Evolutionary conservation across 495 filamentous ascomycete genomes (phyloP).

Genomic region (Neurospora tetrasperma): DNA sequence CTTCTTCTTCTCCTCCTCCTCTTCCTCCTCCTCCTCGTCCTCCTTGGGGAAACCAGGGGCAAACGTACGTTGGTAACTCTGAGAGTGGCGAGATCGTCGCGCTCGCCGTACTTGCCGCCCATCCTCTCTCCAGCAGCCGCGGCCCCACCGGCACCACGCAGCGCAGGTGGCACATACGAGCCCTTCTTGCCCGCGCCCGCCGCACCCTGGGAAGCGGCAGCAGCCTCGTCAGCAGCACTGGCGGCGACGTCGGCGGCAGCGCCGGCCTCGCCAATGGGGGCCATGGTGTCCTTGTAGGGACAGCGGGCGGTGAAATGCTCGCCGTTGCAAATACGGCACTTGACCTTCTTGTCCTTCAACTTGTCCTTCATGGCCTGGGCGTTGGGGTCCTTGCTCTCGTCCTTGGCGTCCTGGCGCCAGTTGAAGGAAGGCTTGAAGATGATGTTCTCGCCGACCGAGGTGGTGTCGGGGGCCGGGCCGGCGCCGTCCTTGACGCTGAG

Average conservation of each 20-base stretch:
- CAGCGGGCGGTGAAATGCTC: constrained; percentile 97
- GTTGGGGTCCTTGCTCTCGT: constrained; percentile 67
- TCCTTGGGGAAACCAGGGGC: not conserved
- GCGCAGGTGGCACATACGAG: constrained; percentile 85
- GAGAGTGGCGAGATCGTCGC: constrained; percentile 92
- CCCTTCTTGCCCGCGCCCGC: constrained; percentile 57
- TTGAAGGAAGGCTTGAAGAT: constrained; percentile 81
- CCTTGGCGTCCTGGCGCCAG: constrained; percentile 81
- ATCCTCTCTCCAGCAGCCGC: constrained; percentile 68
- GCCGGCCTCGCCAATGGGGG: constrained; percentile 40
- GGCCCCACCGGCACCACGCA: constrained; percentile 59
- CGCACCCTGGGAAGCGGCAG: constrained; percentile 35
- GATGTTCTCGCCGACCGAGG: constrained; percentile 93
- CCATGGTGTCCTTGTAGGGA: constrained; percentile 58
- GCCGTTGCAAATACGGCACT: constrained; percentile 95
- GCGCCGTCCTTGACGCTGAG: constrained; percentile 55
- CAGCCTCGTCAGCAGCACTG: constrained; percentile 40
- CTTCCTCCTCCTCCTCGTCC: not conserved
- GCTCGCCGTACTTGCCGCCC: constrained; percentile 81
- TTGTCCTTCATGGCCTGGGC: constrained; percentile 74
- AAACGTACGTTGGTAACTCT: constrained; percentile 89
- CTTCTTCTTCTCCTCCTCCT: not conserved
- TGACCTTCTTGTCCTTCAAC: constrained; percentile 98
- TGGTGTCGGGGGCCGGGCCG: constrained; percentile 70
- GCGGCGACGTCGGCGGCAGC: constrained; percentile 44